Base-by-base conservation (phyloP, 2,329 filamentous ascomycete genomes). In the Metarhizium brunneum region DNA sequence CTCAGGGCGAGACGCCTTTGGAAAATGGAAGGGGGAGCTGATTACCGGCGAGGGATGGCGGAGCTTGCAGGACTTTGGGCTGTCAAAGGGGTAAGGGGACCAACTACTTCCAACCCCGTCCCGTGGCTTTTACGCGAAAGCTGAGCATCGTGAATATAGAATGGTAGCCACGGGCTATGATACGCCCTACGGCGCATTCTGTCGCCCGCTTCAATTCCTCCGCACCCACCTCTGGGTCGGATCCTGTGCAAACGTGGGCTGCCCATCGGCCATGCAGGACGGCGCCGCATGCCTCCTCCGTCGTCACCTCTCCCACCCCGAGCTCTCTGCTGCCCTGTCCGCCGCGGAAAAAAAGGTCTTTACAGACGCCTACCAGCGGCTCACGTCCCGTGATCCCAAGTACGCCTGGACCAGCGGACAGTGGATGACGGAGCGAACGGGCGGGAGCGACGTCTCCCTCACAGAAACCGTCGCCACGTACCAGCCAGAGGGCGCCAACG, bases 341-440 rank as follows among this genome's bases (percentile, higher is more conserved):
- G 50, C 59, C 4, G 58, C 65, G 2, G 66, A 73, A 58, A 69
- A 69, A 7, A 60, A 61, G 18, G 76, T 83, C 0, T 75, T 84
- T 50, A 70, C 76, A 42, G 74, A 79, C 45, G 80, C 79, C 3
- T 82, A 77, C 59, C 63, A 69, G 6, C 77, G 77, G 13, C 69
- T 88, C 3, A 80, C 72, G 1, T 81, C 78, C 4, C 72, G 79
- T 4, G 75, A 85, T 29, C 63, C 69, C 0, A 47, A 35, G 4
- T 60, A 68, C 18, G 80, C 81, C 0, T 90, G 86, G 86, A 90
- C 85, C 0, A 86, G 81, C 45, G 86, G 86, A 0, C 86, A 90
- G 65, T 90, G 87, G 86, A 89, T 90, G 86, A 90, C 86, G 0
- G 86, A 89, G 62, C 76, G 86, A 2, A 76, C 77, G 0, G 86